These are phyloP conservation scores for Phaeotremella fagi DNA, from an alignment of 768 basidiomycete species.

Conservation along the genomic window DNA sequence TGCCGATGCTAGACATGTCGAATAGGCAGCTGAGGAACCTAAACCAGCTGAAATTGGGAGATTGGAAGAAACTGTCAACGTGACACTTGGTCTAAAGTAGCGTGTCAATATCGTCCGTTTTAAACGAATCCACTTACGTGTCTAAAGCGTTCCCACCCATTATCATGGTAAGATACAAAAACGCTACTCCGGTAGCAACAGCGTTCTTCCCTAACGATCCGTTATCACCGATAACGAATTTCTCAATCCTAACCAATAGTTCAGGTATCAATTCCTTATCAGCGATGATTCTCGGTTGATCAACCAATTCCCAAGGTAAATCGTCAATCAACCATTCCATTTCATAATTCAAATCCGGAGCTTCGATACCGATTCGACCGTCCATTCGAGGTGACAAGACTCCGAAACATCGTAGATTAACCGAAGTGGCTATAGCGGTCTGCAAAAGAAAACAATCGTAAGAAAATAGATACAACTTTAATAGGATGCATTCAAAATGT, in stretches of 20 bases:
- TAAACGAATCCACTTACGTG: conserved; percentile 53
- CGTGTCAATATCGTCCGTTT: background rate
- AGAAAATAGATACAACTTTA: background rate
- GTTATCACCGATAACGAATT: conserved; percentile 36
- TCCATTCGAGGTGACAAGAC: conserved; percentile 71
- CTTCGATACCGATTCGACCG: conserved; percentile 66
- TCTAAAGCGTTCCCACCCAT: conserved; percentile 56
- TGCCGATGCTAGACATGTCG: conserved; percentile 74
- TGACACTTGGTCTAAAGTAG: conserved; percentile 62
- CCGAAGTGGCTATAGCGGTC: conserved; percentile 92
- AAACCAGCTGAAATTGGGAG: conserved; percentile 93
- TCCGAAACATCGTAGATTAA: conserved; percentile 92
- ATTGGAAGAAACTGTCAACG: conserved; percentile 76
- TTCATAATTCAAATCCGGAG: conserved; percentile 72
- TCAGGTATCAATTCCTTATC: conserved; percentile 65
- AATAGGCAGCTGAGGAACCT: conserved; percentile 94
- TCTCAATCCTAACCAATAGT: conserved; percentile 67
- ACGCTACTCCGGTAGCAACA: conserved; percentile 60
- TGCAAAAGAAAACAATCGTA: conserved; percentile 39
- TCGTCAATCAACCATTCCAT: conserved; percentile 73
- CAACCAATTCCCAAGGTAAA: conserved; percentile 41
- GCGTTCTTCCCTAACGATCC: conserved; percentile 48
- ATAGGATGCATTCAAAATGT: background rate
- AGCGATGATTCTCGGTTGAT: conserved; percentile 49
- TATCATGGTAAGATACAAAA: conserved; percentile 89